phyloP scores from a whole-genome alignment of 1,139 yeast species.

The Saccharomyces hybrid region DNA sequence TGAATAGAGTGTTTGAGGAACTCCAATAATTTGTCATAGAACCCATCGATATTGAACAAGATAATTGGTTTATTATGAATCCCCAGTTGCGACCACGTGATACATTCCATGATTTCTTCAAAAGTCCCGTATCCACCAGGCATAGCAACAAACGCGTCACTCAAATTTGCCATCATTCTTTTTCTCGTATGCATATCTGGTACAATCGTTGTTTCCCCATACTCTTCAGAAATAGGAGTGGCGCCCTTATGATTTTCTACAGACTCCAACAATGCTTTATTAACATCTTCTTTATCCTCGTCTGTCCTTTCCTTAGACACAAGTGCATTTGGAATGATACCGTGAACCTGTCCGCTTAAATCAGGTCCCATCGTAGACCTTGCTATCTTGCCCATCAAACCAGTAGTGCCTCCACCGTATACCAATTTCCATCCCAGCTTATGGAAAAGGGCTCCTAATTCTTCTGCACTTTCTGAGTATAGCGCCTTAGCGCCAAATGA shows the following conservation, averaged over 20 bases:
- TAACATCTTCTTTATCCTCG: conserved; percentile 40
- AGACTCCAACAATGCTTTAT: conserved; percentile 39
- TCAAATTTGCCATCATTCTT: conserved; percentile 76
- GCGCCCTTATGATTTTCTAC: conserved; percentile 47
- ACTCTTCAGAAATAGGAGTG: conserved; percentile 60
- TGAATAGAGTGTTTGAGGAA: conserved; percentile 52
- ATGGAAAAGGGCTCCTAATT: conserved; percentile 56
- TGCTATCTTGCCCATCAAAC: conserved; percentile 85
- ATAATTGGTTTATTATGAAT: conserved; percentile 79
- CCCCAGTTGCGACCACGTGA: conserved; percentile 85
- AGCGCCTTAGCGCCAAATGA: conserved; percentile 54
- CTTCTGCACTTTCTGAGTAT: conserved; percentile 48
- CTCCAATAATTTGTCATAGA: conserved; percentile 60
- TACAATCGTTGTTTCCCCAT: conserved; percentile 76
- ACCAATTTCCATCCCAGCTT: conserved; percentile 64
- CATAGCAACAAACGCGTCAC: conserved; percentile 81
- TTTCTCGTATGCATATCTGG: conserved; percentile 89
- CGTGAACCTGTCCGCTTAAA: conserved; percentile 70
- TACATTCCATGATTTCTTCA: conserved; percentile 84
- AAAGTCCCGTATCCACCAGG: conserved; percentile 93
- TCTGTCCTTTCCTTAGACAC: conserved; percentile 58
- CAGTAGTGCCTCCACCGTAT: conserved; percentile 85
- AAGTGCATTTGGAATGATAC: conserved; percentile 78
- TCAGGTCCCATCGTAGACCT: conserved; percentile 49
- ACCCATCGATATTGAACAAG: conserved; percentile 70